phyloP scores from a whole-genome alignment of 2,329 filamentous ascomycete species.

The Botrytis paeoniae region DNA sequence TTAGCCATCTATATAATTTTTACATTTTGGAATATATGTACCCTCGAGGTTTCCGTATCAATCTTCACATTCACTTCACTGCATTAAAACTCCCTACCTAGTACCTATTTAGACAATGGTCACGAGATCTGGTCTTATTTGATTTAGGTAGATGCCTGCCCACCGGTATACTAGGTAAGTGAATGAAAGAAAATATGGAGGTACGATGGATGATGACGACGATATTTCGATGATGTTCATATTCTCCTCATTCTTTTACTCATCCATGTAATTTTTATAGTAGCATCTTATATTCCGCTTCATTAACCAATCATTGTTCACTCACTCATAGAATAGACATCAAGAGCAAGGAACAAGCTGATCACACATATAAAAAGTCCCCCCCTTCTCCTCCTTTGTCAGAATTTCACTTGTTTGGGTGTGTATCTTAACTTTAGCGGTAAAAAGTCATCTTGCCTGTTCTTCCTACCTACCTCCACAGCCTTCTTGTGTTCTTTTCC shows the following conservation, averaged over 20 bases:
- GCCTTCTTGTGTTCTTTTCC: too few relatives aligned
- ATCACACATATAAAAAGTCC: constrained; percentile 13
- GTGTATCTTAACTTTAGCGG: constrained; percentile 6
- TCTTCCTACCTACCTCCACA: background rate
- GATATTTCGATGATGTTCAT: background rate
- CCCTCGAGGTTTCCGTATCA: background rate
- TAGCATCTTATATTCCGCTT: background rate
- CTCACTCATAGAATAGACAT: background rate
- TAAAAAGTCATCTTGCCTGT: background rate
- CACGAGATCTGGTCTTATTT: background rate
- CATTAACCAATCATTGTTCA: background rate
- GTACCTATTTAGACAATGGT: background rate
- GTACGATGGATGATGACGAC: background rate
- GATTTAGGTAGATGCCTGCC: background rate
- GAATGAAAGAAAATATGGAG: background rate
- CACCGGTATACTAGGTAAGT: background rate
- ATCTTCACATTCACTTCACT: background rate
- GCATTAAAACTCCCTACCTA: background rate
- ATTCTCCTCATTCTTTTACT: background rate
- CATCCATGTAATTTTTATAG: background rate
- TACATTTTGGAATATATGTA: background rate
- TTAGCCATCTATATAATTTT: background rate
- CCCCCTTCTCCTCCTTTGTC: constrained; percentile 9
- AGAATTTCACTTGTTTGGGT: background rate
- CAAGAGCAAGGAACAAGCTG: constrained; percentile 1